phyloP scores from a whole-genome alignment of 306 rosid genomes.

The Ormosia semicastrata region DNA sequence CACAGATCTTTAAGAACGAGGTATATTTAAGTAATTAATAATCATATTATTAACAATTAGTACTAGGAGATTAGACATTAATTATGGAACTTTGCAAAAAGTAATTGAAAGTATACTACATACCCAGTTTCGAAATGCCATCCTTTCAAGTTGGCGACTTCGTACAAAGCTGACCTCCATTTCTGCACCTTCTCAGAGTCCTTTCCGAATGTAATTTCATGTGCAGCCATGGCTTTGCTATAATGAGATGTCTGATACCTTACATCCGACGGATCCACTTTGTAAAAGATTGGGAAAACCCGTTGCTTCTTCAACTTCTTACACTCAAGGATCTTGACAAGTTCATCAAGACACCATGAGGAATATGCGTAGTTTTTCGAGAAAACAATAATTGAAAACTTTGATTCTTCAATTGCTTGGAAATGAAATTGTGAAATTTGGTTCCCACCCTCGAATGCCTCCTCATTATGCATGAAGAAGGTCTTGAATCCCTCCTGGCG shows the following conservation, averaged over 20 bases:
- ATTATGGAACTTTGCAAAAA: too few relatives aligned
- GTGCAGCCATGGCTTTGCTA: not conserved
- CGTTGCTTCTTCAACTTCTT: not conserved
- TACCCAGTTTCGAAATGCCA: not conserved
- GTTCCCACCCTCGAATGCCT: too few relatives aligned
- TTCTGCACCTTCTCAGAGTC: not conserved
- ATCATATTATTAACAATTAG: too few relatives aligned
- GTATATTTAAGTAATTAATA: too few relatives aligned
- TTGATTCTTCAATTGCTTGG: not conserved
- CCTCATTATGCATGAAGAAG: too few relatives aligned
- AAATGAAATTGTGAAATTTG: not conserved
- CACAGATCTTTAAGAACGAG: not conserved
- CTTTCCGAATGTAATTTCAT: not conserved
- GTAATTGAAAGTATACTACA: too few relatives aligned
- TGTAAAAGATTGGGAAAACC: not conserved
- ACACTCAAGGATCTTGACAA: not conserved
- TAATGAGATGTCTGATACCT: not conserved
- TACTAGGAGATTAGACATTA: too few relatives aligned
- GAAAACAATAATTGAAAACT: not conserved
- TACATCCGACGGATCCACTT: not conserved
- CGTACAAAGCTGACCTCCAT: conserved; percentile 5
- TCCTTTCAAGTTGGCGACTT: conserved; percentile 1
- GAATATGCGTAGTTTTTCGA: not conserved
- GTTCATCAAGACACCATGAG: not conserved
- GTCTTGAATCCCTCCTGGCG: too few relatives aligned